Base-by-base conservation (phyloP, 2,329 filamentous ascomycete species). In the Botrytis squamosa region DNA sequence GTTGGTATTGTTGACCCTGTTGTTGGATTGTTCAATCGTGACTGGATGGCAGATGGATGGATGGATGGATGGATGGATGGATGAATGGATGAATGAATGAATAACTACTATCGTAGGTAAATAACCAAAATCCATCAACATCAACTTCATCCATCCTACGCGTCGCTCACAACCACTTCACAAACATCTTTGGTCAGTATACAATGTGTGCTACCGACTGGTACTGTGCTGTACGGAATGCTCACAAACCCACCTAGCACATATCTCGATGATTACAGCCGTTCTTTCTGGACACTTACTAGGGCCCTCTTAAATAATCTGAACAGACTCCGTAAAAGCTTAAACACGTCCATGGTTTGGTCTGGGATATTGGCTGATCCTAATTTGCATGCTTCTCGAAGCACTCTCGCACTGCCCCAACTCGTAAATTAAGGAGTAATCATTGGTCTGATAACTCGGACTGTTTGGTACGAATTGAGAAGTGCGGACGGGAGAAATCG, bases 341-440 rank as follows among this genome's bases (percentile, higher is more conserved):
- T 33, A 65, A 46, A 65, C 40, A 44, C 44, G 12, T 29, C n/a
- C 25, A n/a, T 40, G 59, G 36, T 62, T 38, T 44, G 20, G 40
- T 29, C 40, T 29, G 62, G 62, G 62, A 65, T 65, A 25, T 46
- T 65, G 40, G 62, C 33, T 46, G 62, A 65, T 65, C 62, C n/a
- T 65, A 65, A 65, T 65, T 65, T 65, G 62, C 33, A 65, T 46
- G 9, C 62, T 46, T 65, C 62, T 65, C 25, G 62, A 65, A 46
- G 62, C 62, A 65, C 62, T 44, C 40, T 40, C 62, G 62, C 62
- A 65, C 62, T 44, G 62, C 62, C 62, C 62, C 62, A 46, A 29
- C 40, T 12, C 18, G 7, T 6, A 65, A 22, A 65, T 65, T 44
- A 65, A 65, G 62, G 62, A 46, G 40, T 25, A 29, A 10, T 36